A percentile compares a stretch with the other conserved stretches of the same genome.
Conservation (phyloP, 306 rosid species). For the Senna siamea region DNA sequence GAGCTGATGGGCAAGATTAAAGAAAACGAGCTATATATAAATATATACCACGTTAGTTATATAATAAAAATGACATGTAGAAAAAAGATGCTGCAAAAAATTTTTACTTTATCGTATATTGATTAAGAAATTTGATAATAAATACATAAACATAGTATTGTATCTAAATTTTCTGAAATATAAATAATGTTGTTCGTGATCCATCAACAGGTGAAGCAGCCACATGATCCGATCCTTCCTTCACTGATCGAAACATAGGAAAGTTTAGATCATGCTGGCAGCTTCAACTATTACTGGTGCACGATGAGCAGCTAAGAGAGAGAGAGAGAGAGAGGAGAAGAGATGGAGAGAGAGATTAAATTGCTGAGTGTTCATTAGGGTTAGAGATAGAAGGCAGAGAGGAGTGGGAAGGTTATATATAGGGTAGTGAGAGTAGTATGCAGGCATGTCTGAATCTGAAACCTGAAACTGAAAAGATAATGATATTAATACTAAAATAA, state of each 20-base stretch:
- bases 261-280: constrained; percentile 96
- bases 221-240: constrained; percentile 82
- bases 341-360: neutral
- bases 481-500: constrained; percentile 2
- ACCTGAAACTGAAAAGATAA: constrained; percentile 28
- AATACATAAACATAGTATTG: too few species aligned
- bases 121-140: too few species aligned
- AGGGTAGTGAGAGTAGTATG: constrained; percentile 46
- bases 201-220: constrained; percentile 78
- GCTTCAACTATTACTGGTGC: constrained; percentile 76
- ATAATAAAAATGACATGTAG: too few species aligned
- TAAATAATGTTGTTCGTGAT: constrained; percentile 41
- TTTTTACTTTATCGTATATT: too few species aligned
- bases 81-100: too few species aligned
- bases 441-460: neutral
- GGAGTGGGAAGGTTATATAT: constrained; percentile 44
- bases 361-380: too few species aligned
- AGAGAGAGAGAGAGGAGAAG: neutral
- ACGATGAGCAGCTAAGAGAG: constrained; percentile 45
- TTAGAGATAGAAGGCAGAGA: constrained; percentile 25
- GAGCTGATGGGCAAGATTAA: neutral
- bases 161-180: neutral
- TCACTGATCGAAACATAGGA: constrained; percentile 34
- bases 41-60: too few species aligned
- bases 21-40: neutral